Evolutionary conservation across 2,329 filamentous ascomycete genomes (phyloP), one percentile per base, ranked within the genome.

Genomic region (Talaromyces sp.): DNA sequence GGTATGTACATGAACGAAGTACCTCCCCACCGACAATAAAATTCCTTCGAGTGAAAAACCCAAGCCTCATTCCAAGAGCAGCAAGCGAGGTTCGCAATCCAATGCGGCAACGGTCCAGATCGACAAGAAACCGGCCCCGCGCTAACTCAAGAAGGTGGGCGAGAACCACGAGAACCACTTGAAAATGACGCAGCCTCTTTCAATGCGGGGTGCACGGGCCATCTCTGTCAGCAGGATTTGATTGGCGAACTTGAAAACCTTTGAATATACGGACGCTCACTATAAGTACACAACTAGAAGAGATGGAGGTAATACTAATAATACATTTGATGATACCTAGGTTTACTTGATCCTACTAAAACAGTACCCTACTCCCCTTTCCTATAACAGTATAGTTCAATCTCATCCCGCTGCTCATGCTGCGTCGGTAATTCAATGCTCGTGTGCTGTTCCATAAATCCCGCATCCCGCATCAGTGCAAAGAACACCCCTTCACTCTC

Each of bases 401-500:
- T 71, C 22, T 67, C 59, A 47, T 74, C 71, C 13, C 54, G 52
- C n/a, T 69, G 63, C 10, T 62, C 64, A 52, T 75, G 67, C 39
- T 71, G 65, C 22, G 65, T 66, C 17, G 75, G 74, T 9, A 79
- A 62, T 9, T 67, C 54, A 33, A 75, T 65, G n/a, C 47, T 61
- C 17, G 65, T 56, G 41, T 70, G 70, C 41, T 68, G 45, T 40
- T 64, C 59, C 4, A 54, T 47, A 56, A 81, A 71, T 6, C 64
- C 65, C 24, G 70, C 68, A 36, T 70, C 61, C 33, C 65, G 55
- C 76, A 86, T 85, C 39, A 88, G 70, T 4, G 84, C 78, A 65
- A 88, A 89, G 70, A 90, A 89, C 2, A 84, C 71, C 6, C 78
- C 75, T 66, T 90, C 87, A 57, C 83, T 86, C 3, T 82, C 79